phyloP scores from a whole-genome alignment of 257 asterid genomes.

The Gynochthodes officinalis region DNA sequence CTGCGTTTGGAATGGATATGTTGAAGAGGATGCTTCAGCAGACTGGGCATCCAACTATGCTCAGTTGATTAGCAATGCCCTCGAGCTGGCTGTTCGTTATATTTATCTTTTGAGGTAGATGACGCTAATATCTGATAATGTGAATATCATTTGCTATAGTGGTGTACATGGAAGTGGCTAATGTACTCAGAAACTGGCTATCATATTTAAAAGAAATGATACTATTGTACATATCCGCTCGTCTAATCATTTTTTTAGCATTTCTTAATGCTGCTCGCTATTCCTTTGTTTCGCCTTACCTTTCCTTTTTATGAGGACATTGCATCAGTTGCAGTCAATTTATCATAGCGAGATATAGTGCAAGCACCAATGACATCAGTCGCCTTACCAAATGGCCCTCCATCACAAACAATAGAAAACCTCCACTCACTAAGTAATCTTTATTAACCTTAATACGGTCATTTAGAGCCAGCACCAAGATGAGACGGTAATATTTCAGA shows the following conservation, averaged over 20 bases:
- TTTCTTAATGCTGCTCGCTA: neutral
- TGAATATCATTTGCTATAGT: constrained; percentile 27
- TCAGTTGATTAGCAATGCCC: constrained; percentile 51
- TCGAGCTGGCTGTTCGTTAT: constrained; percentile 19
- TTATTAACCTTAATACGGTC: too few relatives aligned
- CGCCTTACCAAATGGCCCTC: neutral
- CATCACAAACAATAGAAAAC: neutral
- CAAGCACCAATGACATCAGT: too few relatives aligned
- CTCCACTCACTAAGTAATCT: too few relatives aligned
- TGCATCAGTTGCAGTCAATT: neutral
- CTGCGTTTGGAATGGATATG: constrained; percentile 97
- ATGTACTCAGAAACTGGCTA: constrained; percentile 17
- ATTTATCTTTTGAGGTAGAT: constrained; percentile 26
- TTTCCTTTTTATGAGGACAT: neutral
- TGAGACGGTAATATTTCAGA: constrained; percentile 39
- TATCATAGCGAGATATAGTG: too few relatives aligned
- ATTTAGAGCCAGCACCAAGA: constrained; percentile 75
- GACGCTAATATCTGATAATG: constrained; percentile 22
- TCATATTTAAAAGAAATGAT: constrained; percentile 8
- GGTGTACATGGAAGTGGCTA: constrained; percentile 24
- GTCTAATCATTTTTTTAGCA: neutral
- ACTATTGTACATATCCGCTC: constrained; percentile 28
- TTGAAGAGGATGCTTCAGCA: constrained; percentile 97
- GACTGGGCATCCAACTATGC: constrained; percentile 91
- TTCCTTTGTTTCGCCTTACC: neutral